Percentiles rank a stretch among this genome's conserved stretches.
These are phyloP conservation scores for Pseudogymnoascus sp. DNA, from an alignment of 2,329 filamentous ascomycete genomes.

Conservation along the genomic window DNA sequence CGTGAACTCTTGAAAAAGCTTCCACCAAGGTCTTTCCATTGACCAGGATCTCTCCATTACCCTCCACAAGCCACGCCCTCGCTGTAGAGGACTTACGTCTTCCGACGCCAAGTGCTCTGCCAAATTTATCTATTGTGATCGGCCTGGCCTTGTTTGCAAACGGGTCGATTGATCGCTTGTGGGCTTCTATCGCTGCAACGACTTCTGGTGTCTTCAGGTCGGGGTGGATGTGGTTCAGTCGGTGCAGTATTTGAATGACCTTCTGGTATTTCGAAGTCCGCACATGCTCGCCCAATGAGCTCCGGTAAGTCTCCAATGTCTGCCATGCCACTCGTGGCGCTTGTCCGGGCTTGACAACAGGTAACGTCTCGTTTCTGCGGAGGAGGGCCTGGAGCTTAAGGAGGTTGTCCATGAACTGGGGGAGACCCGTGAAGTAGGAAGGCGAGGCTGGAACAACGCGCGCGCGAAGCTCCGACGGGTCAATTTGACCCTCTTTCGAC, in stretches of 20 bases:
- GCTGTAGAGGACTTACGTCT: slow-evolving; percentile 82
- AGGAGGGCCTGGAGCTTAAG: slow-evolving; percentile 65
- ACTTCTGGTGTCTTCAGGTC: slow-evolving; percentile 65
- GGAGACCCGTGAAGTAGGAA: slow-evolving; percentile 89
- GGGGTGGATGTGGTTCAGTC: slow-evolving; percentile 79
- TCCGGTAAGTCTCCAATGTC: slow-evolving; percentile 66
- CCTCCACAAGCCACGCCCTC: slow-evolving; percentile 82
- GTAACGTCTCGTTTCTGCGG: slow-evolving; percentile 64
- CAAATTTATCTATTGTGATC: slow-evolving; percentile 64
- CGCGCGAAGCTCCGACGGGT: slow-evolving; percentile 39
- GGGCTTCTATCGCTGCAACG: slow-evolving; percentile 53
- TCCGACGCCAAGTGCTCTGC: slow-evolving; percentile 71
- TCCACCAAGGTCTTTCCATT: slow-evolving; percentile 82
- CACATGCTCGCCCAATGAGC: slow-evolving; percentile 61
- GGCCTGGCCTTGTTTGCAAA: slow-evolving; percentile 55
- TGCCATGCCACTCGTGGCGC: slow-evolving; percentile 74
- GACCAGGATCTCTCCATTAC: slow-evolving; percentile 79
- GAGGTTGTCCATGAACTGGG: slow-evolving; percentile 77
- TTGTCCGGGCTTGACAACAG: slow-evolving; percentile 55
- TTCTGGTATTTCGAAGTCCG: slow-evolving; percentile 70
- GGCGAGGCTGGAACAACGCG: slow-evolving; percentile 76
- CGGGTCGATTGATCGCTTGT: slow-evolving; percentile 68
- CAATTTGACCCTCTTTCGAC: slow-evolving; percentile 22
- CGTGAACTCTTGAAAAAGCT: slow-evolving; percentile 79
- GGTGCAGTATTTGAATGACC: slow-evolving; percentile 66